Percentiles rank a stretch among this genome's conserved stretches.
Conservation (phyloP, 768 basidiomycete genomes). For the Hypsizygus marmoreus region DNA sequence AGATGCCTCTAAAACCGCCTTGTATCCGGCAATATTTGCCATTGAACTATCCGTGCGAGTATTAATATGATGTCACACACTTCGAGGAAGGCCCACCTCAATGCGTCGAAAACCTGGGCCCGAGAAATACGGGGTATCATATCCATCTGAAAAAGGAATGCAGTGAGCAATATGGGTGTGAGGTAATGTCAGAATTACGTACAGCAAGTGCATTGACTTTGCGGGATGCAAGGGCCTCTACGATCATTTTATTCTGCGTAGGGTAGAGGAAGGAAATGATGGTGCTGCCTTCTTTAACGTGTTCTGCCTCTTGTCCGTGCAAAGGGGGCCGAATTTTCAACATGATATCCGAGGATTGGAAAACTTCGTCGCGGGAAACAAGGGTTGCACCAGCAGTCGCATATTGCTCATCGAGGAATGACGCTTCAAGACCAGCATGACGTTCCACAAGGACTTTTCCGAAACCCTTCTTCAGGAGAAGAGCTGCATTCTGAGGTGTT, state of each 20-base stretch:
- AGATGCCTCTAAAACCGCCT: conserved; percentile 88
- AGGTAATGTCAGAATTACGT: conserved; percentile 18
- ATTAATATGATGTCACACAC: conserved; percentile 4
- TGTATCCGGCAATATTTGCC: conserved; percentile 95
- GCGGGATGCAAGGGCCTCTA: conserved; percentile 67
- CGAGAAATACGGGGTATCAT: conserved; percentile 90
- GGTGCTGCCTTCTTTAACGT: conserved; percentile 73
- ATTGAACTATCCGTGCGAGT: conserved; percentile 62
- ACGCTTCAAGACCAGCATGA: conserved; percentile 68
- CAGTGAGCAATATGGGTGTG: neutral
- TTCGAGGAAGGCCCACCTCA: conserved; percentile 53
- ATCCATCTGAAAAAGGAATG: conserved; percentile 62
- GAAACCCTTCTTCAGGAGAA: conserved; percentile 85
- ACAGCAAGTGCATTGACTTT: conserved; percentile 74
- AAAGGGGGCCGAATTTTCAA: conserved; percentile 85
- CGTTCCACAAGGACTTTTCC: conserved; percentile 69
- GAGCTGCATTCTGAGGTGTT: conserved; percentile 75
- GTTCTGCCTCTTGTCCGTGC: conserved; percentile 58
- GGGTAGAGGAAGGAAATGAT: conserved; percentile 86
- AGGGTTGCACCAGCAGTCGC: conserved; percentile 76
- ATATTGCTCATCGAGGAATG: conserved; percentile 84
- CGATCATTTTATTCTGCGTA: conserved; percentile 73
- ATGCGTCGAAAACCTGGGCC: conserved; percentile 86
- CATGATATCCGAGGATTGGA: conserved; percentile 70
- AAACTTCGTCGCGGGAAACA: conserved; percentile 73